Evolutionary conservation across 2,329 filamentous ascomycete species (phyloP), one percentile per base, ranked within the genome.

Genomic region (Diaporthe sp.): DNA sequence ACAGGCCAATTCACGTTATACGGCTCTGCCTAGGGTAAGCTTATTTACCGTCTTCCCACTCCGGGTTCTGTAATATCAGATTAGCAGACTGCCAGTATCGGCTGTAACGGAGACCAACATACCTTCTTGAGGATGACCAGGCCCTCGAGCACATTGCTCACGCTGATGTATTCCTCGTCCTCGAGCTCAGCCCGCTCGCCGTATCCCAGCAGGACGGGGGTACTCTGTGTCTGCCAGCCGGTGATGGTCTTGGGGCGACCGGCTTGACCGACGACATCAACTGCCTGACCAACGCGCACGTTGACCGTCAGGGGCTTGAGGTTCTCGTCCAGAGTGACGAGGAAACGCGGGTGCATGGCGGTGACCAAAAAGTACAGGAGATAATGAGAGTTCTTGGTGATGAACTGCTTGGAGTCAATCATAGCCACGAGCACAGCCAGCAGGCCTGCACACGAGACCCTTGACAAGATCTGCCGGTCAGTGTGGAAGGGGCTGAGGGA

Each of bases 401-500:
- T 89, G 79, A 93, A 98, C 80, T 95, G 92, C 88, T 98, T 98
- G 77, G 97, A 94, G 79, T 99, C 97, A 81, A 99, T 97, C 89
- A 99, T 93, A 78, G 96, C 94, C 65, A 99, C 92, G 59, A 98
- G 90, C 37, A 98, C 96, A 17, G 96, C 94, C 75, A 99, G 90
- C 62, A 99, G 89, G 80, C 97, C 96, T 22, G 95, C 95, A 37
- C 96, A 93, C 34, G 96, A 93, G 49, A 99, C 97, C 77, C 94
- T 92, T 3, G 97, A 99, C 73, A 99, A 91, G 34, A 99, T 95
- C 85, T 98, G 95, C 75, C 97, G 94, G 83, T 99, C 97, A 25
- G 96, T 98, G 88, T 99, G 97, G 93, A 99, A 99, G n/a, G 97
- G 97, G 85, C 95, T 98, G 81, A 98, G 90, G 4, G 95, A 94